Conservation (phyloP, 1,139 yeast species). For the Lodderomyces oxycetoniae region DNA sequence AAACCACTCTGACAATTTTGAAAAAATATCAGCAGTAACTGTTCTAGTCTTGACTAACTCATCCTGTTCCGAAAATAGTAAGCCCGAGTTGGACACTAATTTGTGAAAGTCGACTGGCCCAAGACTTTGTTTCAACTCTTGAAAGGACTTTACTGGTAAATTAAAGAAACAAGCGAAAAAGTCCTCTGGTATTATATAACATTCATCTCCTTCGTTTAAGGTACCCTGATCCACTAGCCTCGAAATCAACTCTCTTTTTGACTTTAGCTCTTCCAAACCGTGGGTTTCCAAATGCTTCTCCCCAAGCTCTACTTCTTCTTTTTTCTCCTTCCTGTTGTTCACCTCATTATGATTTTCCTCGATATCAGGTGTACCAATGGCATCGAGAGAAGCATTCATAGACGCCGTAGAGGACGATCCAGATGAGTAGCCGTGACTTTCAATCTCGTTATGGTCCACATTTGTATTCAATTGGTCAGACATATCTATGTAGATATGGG, state of each 20-base stretch:
- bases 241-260: slow-evolving; percentile 21
- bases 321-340: too few species aligned
- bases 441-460: background rate
- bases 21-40: slow-evolving; percentile 42
- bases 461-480: too few species aligned
- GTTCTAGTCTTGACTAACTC: slow-evolving; percentile 27
- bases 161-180: slow-evolving; percentile 27
- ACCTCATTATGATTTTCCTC: too few species aligned
- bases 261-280: slow-evolving; percentile 13
- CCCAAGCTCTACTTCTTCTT: too few species aligned
- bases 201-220: slow-evolving; percentile 33
- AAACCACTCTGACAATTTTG: slow-evolving; percentile 48
- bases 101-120: slow-evolving; percentile 33
- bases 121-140: slow-evolving; percentile 21
- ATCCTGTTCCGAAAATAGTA: slow-evolving; percentile 24
- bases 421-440: slow-evolving; percentile 1
- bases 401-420: background rate
- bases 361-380: too few species aligned
- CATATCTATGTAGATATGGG: too few species aligned
- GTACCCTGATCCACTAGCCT: slow-evolving; percentile 17
- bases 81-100: slow-evolving; percentile 30
- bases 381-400: background rate
- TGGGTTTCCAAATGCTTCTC: too few species aligned
- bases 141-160: slow-evolving; percentile 21
- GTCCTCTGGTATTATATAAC: slow-evolving; percentile 33